A percentile compares a stretch with the other conserved stretches of the same genome.
Evolutionary conservation across 768 basidiomycete species (phyloP).

Genomic region (Macrolepiota fuliginosa): DNA sequence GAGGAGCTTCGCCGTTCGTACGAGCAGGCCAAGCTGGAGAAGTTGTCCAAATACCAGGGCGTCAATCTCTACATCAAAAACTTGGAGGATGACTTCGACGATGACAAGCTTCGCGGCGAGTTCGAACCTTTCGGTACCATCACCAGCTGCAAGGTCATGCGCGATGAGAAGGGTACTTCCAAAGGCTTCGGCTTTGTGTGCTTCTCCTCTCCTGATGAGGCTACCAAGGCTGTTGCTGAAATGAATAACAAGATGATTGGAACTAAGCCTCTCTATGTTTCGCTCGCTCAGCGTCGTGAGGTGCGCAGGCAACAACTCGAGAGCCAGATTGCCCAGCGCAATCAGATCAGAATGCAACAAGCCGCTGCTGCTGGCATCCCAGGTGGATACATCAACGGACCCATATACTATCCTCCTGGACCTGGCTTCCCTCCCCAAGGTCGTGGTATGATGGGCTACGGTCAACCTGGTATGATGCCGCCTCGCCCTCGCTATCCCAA

Average conservation of each 20-base stretch:
- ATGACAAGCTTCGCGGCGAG: constrained; percentile 94
- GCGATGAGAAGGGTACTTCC: constrained; percentile 89
- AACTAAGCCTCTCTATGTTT: constrained; percentile 97
- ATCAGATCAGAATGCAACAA: constrained; percentile 96
- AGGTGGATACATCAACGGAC: constrained; percentile 78
- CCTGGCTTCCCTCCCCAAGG: constrained; percentile 81
- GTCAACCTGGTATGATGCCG: constrained; percentile 83
- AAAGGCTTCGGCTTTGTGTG: constrained; percentile 99
- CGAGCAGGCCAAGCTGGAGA: constrained; percentile 96
- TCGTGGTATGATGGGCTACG: constrained; percentile 78
- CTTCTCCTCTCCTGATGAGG: constrained; percentile 97
- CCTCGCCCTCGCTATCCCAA: constrained; percentile 86
- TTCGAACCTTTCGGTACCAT: constrained; percentile 97
- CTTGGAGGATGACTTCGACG: constrained; percentile 96
- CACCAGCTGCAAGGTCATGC: constrained; percentile 99
- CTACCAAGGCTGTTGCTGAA: constrained; percentile 98
- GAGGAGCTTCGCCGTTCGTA: constrained; percentile 92
- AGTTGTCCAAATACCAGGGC: constrained; percentile 96
- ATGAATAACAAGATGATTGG: constrained; percentile 99
- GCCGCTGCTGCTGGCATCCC: constrained; percentile 85
- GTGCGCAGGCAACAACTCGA: constrained; percentile 98
- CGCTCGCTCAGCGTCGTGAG: constrained; percentile 96
- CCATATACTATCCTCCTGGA: constrained; percentile 86
- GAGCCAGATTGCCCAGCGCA: constrained; percentile 97
- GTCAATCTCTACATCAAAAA: constrained; percentile 99